A percentile compares a stretch with the other conserved stretches of the same genome.
Evolutionary conservation across 1,139 yeast species (phyloP).

Genomic region (Yarrowia galli): DNA sequence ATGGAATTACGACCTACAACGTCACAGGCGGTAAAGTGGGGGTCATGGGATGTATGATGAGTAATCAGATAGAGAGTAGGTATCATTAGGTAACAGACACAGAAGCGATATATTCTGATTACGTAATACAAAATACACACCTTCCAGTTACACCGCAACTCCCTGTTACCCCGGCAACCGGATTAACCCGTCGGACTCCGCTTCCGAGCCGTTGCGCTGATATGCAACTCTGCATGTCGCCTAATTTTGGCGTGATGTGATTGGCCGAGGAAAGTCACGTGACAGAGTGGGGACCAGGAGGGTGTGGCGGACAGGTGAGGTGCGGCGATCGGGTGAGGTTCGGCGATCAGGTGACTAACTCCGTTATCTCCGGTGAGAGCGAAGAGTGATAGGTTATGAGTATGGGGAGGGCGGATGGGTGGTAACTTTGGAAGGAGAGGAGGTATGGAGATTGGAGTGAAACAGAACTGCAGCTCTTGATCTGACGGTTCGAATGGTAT

Average conservation of each 20-base stretch:
- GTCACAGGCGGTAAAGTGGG: too few relatives aligned
- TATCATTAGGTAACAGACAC: background rate
- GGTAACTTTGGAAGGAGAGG: background rate
- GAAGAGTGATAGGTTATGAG: too few relatives aligned
- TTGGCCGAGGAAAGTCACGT: background rate
- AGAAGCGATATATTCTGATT: too few relatives aligned
- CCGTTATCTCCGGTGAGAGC: background rate
- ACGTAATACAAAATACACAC: too few relatives aligned
- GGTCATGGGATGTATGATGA: too few relatives aligned
- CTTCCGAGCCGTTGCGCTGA: conserved; percentile 5
- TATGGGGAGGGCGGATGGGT: too few relatives aligned
- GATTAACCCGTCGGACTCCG: conserved; percentile 26
- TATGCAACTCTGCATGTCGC: conserved; percentile 1
- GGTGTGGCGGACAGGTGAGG: too few relatives aligned
- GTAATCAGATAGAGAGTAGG: too few relatives aligned
- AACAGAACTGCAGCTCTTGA: background rate
- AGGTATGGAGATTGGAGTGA: background rate
- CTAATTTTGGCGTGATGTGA: background rate
- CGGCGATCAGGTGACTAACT: background rate
- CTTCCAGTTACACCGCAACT: too few relatives aligned
- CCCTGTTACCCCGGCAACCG: background rate
- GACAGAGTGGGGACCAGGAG: background rate
- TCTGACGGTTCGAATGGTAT: background rate
- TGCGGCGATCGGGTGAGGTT: background rate
- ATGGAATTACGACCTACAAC: too few relatives aligned